Conservation (phyloP, 2,329 filamentous ascomycete genomes). For the Coniella vitis region DNA sequence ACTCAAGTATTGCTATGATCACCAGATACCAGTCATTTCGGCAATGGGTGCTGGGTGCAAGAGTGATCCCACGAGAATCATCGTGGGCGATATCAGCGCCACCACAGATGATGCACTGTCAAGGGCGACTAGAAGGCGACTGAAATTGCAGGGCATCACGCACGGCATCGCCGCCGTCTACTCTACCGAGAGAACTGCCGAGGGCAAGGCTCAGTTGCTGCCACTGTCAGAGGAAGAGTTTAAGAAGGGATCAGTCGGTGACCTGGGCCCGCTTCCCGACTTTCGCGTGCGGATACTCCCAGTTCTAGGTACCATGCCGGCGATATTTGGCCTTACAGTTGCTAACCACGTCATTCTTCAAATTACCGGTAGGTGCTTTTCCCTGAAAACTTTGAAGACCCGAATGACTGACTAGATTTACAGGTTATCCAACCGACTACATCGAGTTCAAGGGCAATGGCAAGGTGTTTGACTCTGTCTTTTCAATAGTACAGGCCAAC, state of each 20-base stretch:
- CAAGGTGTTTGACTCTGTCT: slow-evolving; percentile 84
- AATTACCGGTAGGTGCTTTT: slow-evolving; percentile 44
- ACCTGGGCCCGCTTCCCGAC: slow-evolving; percentile 82
- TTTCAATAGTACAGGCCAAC: slow-evolving; percentile 65
- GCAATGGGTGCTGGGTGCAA: slow-evolving; percentile 97
- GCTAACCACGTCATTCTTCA: slow-evolving; percentile 90
- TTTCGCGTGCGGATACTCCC: slow-evolving; percentile 94
- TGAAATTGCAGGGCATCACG: slow-evolving; percentile 72
- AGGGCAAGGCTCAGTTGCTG: slow-evolving; percentile 83
- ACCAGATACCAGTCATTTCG: slow-evolving; percentile 76
- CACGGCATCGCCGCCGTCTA: slow-evolving; percentile 87
- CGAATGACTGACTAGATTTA: not conserved
- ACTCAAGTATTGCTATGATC: slow-evolving; percentile 77
- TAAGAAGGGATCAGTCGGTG: slow-evolving; percentile 74
- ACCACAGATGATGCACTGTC: slow-evolving; percentile 88
- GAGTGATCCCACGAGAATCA: slow-evolving; percentile 73
- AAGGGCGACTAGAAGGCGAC: slow-evolving; percentile 69
- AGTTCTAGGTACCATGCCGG: slow-evolving; percentile 93
- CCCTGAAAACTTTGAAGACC: not conserved
- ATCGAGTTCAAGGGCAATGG: slow-evolving; percentile 73
- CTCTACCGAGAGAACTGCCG: slow-evolving; percentile 82
- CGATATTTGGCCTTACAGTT: slow-evolving; percentile 84
- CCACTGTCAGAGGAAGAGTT: slow-evolving; percentile 86
- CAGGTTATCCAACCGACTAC: slow-evolving; percentile 80
- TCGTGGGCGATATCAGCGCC: slow-evolving; percentile 83